Conservation (phyloP, 345 rosid genomes). For the Arabis alpina region DNA sequence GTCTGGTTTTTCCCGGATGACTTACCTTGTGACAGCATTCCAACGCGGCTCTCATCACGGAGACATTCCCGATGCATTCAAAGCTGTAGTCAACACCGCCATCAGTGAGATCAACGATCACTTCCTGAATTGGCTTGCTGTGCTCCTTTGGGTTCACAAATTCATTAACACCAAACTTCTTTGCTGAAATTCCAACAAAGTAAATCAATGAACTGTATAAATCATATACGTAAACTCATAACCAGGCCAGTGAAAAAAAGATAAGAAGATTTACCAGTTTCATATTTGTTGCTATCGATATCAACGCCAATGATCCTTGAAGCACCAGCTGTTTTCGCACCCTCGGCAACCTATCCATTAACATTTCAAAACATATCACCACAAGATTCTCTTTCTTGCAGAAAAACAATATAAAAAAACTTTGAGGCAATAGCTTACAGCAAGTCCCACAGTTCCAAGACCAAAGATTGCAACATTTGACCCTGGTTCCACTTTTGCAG, state of each 20-base stretch:
- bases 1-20: slow-evolving; percentile 8
- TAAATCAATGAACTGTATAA: slow-evolving; percentile 52
- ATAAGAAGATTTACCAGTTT: slow-evolving; percentile 51
- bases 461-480: slow-evolving; percentile 92
- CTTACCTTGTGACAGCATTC: slow-evolving; percentile 99
- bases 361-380: not conserved
- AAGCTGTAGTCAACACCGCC: slow-evolving; percentile 99
- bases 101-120: slow-evolving; percentile 82
- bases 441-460: slow-evolving; percentile 99
- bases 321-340: slow-evolving; percentile 98
- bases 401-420: not conserved
- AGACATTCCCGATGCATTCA: slow-evolving; percentile 97
- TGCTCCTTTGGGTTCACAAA: slow-evolving; percentile 82
- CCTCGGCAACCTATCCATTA: slow-evolving; percentile 85
- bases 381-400: not conserved
- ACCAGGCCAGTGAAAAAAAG: slow-evolving; percentile 45
- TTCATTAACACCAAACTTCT: slow-evolving; percentile 91
- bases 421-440: slow-evolving; percentile 57
- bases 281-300: slow-evolving; percentile 82
- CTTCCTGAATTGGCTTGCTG: slow-evolving; percentile 92
- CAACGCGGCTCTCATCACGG: slow-evolving; percentile 94
- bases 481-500: slow-evolving; percentile 97
- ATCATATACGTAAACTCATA: slow-evolving; percentile 65
- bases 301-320: slow-evolving; percentile 93
- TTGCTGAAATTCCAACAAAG: slow-evolving; percentile 37